Evolutionary conservation across 129 eudicot genomes (phyloP), one percentile per base, ranked within the genome.

Genomic region (Solidago caesia): DNA sequence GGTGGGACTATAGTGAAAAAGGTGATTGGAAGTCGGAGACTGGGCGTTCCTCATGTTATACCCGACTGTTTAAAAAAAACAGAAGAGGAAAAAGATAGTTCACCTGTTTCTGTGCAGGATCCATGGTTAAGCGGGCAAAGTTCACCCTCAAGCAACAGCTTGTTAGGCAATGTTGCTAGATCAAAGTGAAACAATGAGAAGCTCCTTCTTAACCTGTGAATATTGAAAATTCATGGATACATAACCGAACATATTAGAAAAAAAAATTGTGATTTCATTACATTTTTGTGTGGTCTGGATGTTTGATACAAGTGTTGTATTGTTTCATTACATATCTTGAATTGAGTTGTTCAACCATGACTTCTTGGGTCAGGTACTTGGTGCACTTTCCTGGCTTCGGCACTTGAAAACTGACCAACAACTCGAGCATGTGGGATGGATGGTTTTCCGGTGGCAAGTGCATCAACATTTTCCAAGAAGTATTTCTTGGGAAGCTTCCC

Each of bases 361-460:
- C 99, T 95, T 81, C 99, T 84, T 26, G 99, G 97, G 79, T 95
- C 99, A 68, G 76, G 62, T 65, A 91, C 90, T 87, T 82, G 97
- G 77, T 85, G 99, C 67, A 89, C 90, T 84, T 87, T 91, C 62
- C 99, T 77, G 11, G 80, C 73, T 81, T 95, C 96, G 1, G 99
- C 95, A 74, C 90, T 91, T 27, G 99, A 83, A 81, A 75, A 95
- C 62, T 87, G 96, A 45, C 99, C 99, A 29, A 88, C 95, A 25
- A 86, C 90, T 48, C 99, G 94, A 55, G 99, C 87, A 81, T 95
- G 92, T 72, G 99, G 99, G 75, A 95, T 79, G 25, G 94, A 80
- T 29, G 85, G 82, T 76, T 85, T 84, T 44, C 97, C 92, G 10
- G 82, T 83, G 39, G 99, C 97, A 63, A 95, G 95, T 55, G 99